Percentiles rank a stretch among this genome's conserved stretches.
Conservation (phyloP, 306 rosid genomes). For the Inga oerstediana region DNA sequence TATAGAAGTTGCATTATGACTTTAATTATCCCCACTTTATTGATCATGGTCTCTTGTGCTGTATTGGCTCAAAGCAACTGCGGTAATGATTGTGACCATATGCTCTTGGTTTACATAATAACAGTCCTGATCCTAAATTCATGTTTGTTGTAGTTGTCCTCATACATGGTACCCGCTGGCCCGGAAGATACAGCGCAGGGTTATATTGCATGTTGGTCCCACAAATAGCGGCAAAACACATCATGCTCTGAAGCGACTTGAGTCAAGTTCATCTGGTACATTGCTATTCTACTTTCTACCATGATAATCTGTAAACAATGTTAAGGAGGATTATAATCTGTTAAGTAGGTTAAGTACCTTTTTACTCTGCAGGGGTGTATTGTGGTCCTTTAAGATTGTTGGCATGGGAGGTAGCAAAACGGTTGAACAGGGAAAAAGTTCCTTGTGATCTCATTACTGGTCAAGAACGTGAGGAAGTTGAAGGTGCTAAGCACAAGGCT, state of each 20-base stretch:
- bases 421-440: slow-evolving; percentile 87
- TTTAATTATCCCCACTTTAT: not conserved
- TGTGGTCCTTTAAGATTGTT: slow-evolving; percentile 97
- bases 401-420: slow-evolving; percentile 96
- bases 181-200: slow-evolving; percentile 70
- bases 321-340: slow-evolving; percentile 17
- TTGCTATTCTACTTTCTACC: slow-evolving; percentile 26
- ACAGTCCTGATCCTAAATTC: slow-evolving; percentile 21
- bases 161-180: slow-evolving; percentile 97
- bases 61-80: slow-evolving; percentile 9
- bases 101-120: slow-evolving; percentile 12
- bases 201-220: slow-evolving; percentile 95
- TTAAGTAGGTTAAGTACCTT: slow-evolving; percentile 26
- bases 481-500: slow-evolving; percentile 87
- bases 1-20: not conserved
- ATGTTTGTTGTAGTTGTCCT: slow-evolving; percentile 62
- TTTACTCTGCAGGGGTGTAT: slow-evolving; percentile 70
- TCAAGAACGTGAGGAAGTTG: slow-evolving; percentile 86
- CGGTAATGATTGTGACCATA: slow-evolving; percentile 18
- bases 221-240: slow-evolving; percentile 95
- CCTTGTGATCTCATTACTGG: slow-evolving; percentile 90
- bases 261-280: slow-evolving; percentile 85
- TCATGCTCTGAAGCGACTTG: slow-evolving; percentile 81
- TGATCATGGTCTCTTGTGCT: not conserved
- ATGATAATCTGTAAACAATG: slow-evolving; percentile 17